These are phyloP conservation scores for Candida caryicola DNA, from an alignment of 805 yeast genomes.

Conservation along the genomic window DNA sequence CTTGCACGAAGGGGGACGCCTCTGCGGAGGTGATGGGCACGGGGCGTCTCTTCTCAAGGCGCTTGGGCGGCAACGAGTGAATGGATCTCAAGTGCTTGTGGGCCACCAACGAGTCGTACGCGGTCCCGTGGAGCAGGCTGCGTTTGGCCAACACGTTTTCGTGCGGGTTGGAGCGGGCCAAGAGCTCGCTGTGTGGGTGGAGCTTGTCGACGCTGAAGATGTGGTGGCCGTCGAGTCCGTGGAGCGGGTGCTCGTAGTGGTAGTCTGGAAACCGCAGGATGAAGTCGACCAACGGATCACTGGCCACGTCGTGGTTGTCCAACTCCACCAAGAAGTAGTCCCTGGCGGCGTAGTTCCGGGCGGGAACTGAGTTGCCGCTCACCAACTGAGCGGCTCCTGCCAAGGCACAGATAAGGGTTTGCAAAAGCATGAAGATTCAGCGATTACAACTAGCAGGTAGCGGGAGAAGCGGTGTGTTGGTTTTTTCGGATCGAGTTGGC, in stretches of 20 bases:
- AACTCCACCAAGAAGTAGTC: conserved; percentile 67
- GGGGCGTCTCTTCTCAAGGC: conserved; percentile 57
- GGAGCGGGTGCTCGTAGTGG: conserved; percentile 59
- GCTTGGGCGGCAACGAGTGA: conserved; percentile 53
- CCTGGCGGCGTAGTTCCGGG: conserved; percentile 46
- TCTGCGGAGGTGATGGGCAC: conserved; percentile 33
- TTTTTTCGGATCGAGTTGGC: too few relatives aligned
- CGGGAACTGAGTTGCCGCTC: conserved; percentile 12
- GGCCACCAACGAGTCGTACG: conserved; percentile 22
- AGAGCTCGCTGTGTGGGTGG: conserved; percentile 29
- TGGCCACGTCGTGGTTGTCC: conserved; percentile 14
- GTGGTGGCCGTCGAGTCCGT: conserved; percentile 59
- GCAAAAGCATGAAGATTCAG: neutral
- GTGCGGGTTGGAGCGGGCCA: conserved; percentile 37
- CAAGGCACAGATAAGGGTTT: neutral
- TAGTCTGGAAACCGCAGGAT: conserved; percentile 35
- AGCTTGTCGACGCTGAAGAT: conserved; percentile 58
- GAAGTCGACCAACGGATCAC: conserved; percentile 33
- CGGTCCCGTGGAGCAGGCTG: conserved; percentile 21
- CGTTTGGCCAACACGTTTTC: conserved; percentile 27
- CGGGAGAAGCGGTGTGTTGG: too few relatives aligned
- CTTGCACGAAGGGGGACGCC: conserved; percentile 2
- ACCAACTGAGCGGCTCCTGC: neutral
- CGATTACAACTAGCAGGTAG: too few relatives aligned
- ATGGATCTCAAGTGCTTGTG: conserved; percentile 43